Evolutionary conservation across 768 basidiomycete genomes (phyloP).

Genomic region (Pulveroboletus sp.): DNA sequence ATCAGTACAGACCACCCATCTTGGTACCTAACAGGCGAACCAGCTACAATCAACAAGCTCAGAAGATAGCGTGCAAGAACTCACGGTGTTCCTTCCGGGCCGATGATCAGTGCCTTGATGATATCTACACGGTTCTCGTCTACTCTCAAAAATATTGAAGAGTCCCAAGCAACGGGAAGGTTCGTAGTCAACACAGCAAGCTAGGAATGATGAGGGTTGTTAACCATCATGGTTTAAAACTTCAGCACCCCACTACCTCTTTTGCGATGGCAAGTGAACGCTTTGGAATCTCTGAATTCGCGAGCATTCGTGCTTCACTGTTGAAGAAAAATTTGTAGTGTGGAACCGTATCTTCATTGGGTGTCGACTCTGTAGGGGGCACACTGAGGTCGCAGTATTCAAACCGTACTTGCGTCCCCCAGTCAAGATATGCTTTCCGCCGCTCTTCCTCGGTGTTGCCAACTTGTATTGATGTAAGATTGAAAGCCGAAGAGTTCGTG

Average conservation of each 20-base stretch:
- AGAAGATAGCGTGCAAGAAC: constrained; percentile 25
- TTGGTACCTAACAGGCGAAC: constrained; percentile 53
- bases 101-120: constrained; percentile 88
- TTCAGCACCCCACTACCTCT: constrained; percentile 50
- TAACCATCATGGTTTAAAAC: not conserved
- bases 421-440: constrained; percentile 69
- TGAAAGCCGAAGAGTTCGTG: constrained; percentile 45
- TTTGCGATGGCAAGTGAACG: constrained; percentile 93
- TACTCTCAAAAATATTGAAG: constrained; percentile 87
- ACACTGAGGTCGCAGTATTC: constrained; percentile 87
- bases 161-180: constrained; percentile 92
- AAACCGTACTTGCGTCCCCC: constrained; percentile 79
- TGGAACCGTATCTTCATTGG: constrained; percentile 50
- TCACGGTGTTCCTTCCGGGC: constrained; percentile 91
- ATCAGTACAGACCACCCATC: constrained; percentile 73
- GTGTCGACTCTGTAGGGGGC: constrained; percentile 27
- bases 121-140: constrained; percentile 90
- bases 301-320: constrained; percentile 78
- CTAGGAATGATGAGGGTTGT: constrained; percentile 36
- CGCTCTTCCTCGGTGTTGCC: constrained; percentile 64
- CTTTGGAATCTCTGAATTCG: constrained; percentile 83
- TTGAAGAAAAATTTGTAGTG: constrained; percentile 82
- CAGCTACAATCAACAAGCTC: not conserved
- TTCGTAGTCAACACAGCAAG: constrained; percentile 92
- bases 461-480: constrained; percentile 31